Conservation (phyloP, 441 rosid genomes). For the Euphorbia schlechtendalii region DNA sequence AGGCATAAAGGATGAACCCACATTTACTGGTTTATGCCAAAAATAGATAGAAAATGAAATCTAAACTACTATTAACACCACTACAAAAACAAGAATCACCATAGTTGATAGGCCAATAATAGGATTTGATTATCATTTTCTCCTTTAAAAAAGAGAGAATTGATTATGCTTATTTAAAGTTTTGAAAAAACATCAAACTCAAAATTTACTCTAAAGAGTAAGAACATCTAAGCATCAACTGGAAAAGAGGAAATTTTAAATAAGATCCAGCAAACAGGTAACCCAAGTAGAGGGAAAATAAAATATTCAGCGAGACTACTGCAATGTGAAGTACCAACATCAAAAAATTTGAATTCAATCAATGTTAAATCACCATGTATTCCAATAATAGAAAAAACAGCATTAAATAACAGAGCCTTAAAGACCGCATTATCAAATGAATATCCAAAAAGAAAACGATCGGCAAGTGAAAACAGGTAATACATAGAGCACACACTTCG, state of each 20-base stretch:
- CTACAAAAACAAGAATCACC: too few species aligned
- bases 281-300: too few species aligned
- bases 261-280: neutral
- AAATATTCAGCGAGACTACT: neutral
- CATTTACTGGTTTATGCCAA: neutral
- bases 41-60: neutral
- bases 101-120: neutral
- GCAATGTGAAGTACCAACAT: neutral
- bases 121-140: neutral
- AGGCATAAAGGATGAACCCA: neutral
- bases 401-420: neutral
- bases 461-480: neutral
- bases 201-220: neutral
- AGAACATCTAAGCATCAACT: neutral
- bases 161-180: neutral
- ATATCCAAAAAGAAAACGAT: neutral
- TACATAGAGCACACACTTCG: too few species aligned
- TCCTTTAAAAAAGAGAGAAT: neutral
- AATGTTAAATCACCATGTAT: too few species aligned
- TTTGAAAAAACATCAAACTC: neutral
- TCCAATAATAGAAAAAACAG: too few species aligned
- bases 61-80: neutral
- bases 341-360: neutral
- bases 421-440: neutral
- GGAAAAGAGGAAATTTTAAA: too few species aligned